Conservation (phyloP, 2,329 filamentous ascomycete genomes). For the Aschersonia sp. region DNA sequence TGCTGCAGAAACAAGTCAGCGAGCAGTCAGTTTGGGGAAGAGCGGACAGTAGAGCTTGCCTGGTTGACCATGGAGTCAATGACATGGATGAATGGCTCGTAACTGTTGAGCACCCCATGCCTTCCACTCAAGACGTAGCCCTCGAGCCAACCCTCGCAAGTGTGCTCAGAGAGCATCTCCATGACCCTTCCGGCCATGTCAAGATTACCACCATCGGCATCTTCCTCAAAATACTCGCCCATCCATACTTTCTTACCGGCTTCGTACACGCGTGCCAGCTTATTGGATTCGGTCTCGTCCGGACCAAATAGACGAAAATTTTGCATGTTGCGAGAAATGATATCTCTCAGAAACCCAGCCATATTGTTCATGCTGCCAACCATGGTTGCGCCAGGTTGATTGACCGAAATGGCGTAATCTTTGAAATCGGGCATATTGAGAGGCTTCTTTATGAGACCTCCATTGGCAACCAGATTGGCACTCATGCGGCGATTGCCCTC, state of each 20-base stretch:
- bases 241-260: constrained; percentile 70
- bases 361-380: constrained; percentile 57
- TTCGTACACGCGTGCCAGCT: constrained; percentile 56
- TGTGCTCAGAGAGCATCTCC: constrained; percentile 77
- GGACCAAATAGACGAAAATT: constrained; percentile 68
- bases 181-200: constrained; percentile 56
- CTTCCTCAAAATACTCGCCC: constrained; percentile 64
- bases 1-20: constrained; percentile 27
- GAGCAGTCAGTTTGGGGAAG: constrained; percentile 1
- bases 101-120: constrained; percentile 65
- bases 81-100: constrained; percentile 72
- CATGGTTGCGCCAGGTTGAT: constrained; percentile 40
- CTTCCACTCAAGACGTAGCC: constrained; percentile 63
- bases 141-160: constrained; percentile 67
- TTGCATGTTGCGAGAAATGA: constrained; percentile 47
- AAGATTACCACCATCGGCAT: constrained; percentile 60
- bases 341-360: constrained; percentile 50
- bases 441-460: constrained; percentile 51
- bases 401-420: constrained; percentile 48
- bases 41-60: constrained; percentile 12
- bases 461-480: constrained; percentile 63
- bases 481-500: constrained; percentile 56
- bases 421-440: constrained; percentile 57
- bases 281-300: constrained; percentile 73
- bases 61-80: constrained; percentile 80